phyloP scores from a whole-genome alignment of 257 asterid species.

The Petunia axillaris region DNA sequence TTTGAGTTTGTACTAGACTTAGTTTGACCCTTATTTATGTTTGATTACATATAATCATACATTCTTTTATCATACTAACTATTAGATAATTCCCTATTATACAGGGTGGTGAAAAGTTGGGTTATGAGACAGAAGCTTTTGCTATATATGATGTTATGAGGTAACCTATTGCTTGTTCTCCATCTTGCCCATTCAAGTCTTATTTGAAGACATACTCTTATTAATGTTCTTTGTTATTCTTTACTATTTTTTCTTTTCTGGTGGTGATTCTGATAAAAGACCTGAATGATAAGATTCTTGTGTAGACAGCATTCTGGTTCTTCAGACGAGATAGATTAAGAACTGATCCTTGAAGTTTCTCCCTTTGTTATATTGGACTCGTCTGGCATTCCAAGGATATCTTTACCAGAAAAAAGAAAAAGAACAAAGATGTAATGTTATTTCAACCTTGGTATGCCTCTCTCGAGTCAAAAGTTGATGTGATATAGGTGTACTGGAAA shows the following conservation, averaged over 20 bases:
- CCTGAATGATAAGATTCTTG: not conserved
- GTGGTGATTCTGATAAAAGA: conserved; percentile 7
- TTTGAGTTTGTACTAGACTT: conserved; percentile 5
- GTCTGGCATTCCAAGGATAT: not conserved
- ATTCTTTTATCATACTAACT: conserved; percentile 17
- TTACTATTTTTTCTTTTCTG: conserved; percentile 18
- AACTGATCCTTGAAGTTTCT: conserved; percentile 1
- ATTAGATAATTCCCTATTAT: conserved; percentile 23
- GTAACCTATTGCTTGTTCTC: conserved; percentile 41
- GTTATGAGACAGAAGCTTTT: conserved; percentile 94
- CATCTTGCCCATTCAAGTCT: conserved; percentile 22
- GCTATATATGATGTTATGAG: conserved; percentile 92
- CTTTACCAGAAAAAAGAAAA: not conserved
- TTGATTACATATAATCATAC: not conserved
- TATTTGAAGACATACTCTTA: not conserved
- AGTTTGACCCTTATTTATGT: conserved; percentile 13
- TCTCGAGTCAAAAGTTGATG: conserved; percentile 7
- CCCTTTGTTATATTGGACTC: conserved; percentile 4
- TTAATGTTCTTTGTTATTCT: not conserved
- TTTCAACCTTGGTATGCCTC: not conserved
- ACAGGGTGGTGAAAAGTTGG: conserved; percentile 90
- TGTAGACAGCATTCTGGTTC: not conserved
- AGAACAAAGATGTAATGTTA: not conserved
- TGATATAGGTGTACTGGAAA: not conserved
- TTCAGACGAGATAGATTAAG: conserved; percentile 17